Evolutionary conservation across 1,139 yeast genomes (phyloP).

Genomic region (Kodamaea suecica): DNA sequence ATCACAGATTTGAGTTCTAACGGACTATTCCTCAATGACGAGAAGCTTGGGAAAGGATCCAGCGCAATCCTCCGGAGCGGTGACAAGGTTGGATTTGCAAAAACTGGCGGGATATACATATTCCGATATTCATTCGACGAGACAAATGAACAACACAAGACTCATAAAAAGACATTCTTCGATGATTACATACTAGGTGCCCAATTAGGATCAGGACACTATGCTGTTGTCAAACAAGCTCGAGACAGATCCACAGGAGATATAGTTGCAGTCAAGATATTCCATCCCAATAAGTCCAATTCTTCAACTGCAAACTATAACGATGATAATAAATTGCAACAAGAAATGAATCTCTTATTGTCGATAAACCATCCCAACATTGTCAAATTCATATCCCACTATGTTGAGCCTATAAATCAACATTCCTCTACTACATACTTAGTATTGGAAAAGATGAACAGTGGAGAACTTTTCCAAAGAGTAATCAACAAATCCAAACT

Average conservation of each 20-base stretch:
- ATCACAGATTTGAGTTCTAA: slow-evolving; percentile 62
- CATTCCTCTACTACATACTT: slow-evolving; percentile 57
- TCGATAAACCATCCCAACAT: slow-evolving; percentile 70
- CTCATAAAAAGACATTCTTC: slow-evolving; percentile 41
- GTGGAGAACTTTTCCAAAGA: slow-evolving; percentile 72
- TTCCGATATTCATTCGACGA: slow-evolving; percentile 45
- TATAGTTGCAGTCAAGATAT: slow-evolving; percentile 70
- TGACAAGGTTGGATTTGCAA: slow-evolving; percentile 62
- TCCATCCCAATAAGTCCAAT: slow-evolving; percentile 56
- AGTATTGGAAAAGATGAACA: slow-evolving; percentile 69
- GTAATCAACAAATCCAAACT: slow-evolving; percentile 61
- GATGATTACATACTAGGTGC: slow-evolving; percentile 61
- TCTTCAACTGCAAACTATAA: slow-evolving; percentile 16
- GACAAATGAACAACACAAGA: slow-evolving; percentile 14
- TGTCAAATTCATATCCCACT: slow-evolving; percentile 62
- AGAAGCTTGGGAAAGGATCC: slow-evolving; percentile 43
- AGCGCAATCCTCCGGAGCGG: slow-evolving; percentile 56
- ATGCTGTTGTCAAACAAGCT: slow-evolving; percentile 75
- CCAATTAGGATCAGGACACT: slow-evolving; percentile 72
- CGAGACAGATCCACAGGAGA: slow-evolving; percentile 54
- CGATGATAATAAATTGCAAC: slow-evolving; percentile 56
- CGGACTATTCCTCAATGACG: slow-evolving; percentile 65
- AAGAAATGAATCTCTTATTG: slow-evolving; percentile 64
- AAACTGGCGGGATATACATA: slow-evolving; percentile 52
- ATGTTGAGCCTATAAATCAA: slow-evolving; percentile 63